These are phyloP conservation scores for Sugiyamaella novakii DNA, from an alignment of 1,139 yeast species.

Conservation along the genomic window DNA sequence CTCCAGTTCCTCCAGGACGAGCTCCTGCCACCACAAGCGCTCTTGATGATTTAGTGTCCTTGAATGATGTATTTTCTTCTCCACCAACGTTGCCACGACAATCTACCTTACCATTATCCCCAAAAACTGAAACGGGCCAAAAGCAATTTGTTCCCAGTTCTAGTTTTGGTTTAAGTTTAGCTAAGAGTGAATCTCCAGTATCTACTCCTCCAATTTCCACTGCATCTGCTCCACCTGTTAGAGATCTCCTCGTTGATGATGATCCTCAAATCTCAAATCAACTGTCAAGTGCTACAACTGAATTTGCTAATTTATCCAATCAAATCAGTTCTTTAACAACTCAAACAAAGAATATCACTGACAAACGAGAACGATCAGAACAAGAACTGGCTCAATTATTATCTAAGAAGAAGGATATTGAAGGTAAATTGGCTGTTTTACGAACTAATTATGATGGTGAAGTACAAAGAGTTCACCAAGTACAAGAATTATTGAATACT, in stretches of 20 bases:
- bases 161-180: slow-evolving; percentile 63
- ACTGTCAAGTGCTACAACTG: slow-evolving; percentile 77
- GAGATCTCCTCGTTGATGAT: slow-evolving; percentile 58
- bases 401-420: slow-evolving; percentile 68
- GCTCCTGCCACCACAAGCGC: slow-evolving; percentile 27
- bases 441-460: slow-evolving; percentile 77
- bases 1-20: slow-evolving; percentile 9
- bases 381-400: slow-evolving; percentile 69
- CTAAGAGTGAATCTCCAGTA: slow-evolving; percentile 10
- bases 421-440: slow-evolving; percentile 64
- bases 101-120: slow-evolving; percentile 20
- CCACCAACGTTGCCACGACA: slow-evolving; percentile 37
- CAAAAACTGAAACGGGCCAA: slow-evolving; percentile 18
- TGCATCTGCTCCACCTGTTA: slow-evolving; percentile 26
- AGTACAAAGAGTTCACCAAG: slow-evolving; percentile 61
- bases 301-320: slow-evolving; percentile 81
- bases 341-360: slow-evolving; percentile 72
- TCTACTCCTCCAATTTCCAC: slow-evolving; percentile 53
- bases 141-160: slow-evolving; percentile 59
- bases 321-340: slow-evolving; percentile 77
- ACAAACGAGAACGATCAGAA: slow-evolving; percentile 73
- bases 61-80: slow-evolving; percentile 46
- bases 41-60: slow-evolving; percentile 38
- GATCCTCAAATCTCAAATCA: slow-evolving; percentile 61
- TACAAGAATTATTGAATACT: slow-evolving; percentile 59